These are phyloP conservation scores for Pseudopithomyces chartarum DNA, from an alignment of 2,329 filamentous ascomycete genomes.

Conservation along the genomic window DNA sequence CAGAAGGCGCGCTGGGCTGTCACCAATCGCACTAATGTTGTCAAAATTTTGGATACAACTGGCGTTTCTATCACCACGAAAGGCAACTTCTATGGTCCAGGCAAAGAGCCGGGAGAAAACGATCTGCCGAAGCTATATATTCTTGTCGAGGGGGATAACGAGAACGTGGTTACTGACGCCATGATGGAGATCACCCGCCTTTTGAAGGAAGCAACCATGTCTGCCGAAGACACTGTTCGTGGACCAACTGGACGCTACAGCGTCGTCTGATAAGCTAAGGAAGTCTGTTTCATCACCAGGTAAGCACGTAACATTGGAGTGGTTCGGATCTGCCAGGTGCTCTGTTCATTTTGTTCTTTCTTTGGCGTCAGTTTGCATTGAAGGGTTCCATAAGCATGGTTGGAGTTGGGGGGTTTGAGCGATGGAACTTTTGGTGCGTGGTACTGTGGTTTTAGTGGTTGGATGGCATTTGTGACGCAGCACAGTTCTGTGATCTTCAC, in stretches of 20 bases:
- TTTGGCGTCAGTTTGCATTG: neutral
- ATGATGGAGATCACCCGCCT: conserved; percentile 88
- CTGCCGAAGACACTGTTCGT: conserved; percentile 76
- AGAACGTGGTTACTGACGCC: conserved; percentile 86
- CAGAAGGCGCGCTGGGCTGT: conserved; percentile 99
- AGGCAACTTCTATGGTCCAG: conserved; percentile 82
- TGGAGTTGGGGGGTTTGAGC: neutral
- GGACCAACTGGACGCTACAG: conserved; percentile 84
- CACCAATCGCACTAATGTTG: conserved; percentile 97
- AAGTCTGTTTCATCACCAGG: conserved; percentile 1
- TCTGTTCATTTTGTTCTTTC: neutral
- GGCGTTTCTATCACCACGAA: conserved; percentile 98
- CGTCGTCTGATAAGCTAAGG: conserved; percentile 52
- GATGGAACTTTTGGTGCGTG: neutral
- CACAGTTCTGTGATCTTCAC: neutral
- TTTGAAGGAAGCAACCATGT: conserved; percentile 87
- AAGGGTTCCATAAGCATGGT: neutral
- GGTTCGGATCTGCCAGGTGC: neutral
- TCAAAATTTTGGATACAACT: conserved; percentile 94
- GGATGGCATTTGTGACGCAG: neutral
- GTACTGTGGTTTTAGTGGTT: neutral
- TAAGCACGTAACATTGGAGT: conserved; percentile 7
- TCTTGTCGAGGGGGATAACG: conserved; percentile 94
- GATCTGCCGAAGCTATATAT: conserved; percentile 96
- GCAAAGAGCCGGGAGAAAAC: conserved; percentile 74